A percentile compares a stretch with the other conserved stretches of the same genome.
phyloP scores from a whole-genome alignment of 2,329 filamentous ascomycete genomes.

The Aschersonia sp. region DNA sequence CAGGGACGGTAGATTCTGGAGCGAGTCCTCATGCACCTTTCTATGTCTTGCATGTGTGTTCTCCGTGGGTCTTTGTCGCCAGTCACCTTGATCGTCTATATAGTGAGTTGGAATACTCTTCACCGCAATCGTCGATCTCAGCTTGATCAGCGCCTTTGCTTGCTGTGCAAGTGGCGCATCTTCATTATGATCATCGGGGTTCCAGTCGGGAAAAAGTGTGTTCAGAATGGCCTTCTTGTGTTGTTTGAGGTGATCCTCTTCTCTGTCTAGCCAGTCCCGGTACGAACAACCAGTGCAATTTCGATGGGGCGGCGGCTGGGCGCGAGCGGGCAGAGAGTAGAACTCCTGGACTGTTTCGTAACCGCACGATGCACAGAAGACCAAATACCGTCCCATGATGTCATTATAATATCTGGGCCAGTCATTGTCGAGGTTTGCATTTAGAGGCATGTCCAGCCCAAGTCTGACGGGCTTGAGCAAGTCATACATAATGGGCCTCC shows the following conservation, averaged over 20 bases:
- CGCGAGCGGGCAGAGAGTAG: conserved; percentile 6
- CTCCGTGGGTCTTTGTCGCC: neutral
- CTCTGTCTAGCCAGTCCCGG: conserved; percentile 13
- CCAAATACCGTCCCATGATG: conserved; percentile 10
- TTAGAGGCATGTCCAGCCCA: conserved; percentile 5
- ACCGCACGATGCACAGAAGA: conserved; percentile 20
- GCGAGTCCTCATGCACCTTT: conserved; percentile 14
- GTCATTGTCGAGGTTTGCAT: conserved; percentile 7
- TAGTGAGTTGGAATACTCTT: neutral
- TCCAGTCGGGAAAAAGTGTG: conserved; percentile 14
- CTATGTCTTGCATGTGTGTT: conserved; percentile 7
- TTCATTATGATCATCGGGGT: conserved; percentile 11
- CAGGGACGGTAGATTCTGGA: conserved; percentile 14
- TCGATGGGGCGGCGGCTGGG: conserved; percentile 5
- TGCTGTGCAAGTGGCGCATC: conserved; percentile 14
- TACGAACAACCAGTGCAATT: conserved; percentile 17
- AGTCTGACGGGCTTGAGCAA: conserved; percentile 16
- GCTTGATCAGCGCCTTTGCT: conserved; percentile 8
- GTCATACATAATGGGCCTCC: conserved; percentile 14
- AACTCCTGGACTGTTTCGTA: conserved; percentile 17
- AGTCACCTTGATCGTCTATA: neutral
- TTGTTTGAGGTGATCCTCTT: conserved; percentile 14
- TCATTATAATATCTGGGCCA: conserved; percentile 10
- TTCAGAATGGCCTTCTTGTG: conserved; percentile 7
- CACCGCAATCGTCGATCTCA: conserved; percentile 6